A percentile compares a stretch with the other conserved stretches of the same genome.
These are phyloP conservation scores for Cicer arietinum DNA, from an alignment of 306 rosid species.

Conservation along the genomic window DNA sequence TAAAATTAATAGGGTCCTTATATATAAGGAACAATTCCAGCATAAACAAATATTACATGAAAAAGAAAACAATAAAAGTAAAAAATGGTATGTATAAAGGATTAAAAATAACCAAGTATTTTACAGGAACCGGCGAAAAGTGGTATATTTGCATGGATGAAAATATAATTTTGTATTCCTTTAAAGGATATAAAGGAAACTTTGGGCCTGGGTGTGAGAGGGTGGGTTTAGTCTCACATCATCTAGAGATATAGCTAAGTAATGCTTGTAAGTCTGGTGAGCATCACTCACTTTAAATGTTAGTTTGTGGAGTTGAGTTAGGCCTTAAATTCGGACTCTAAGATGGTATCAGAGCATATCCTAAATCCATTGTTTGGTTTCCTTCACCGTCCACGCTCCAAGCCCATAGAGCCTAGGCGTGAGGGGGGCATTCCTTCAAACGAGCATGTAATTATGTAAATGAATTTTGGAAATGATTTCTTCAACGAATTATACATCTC, in stretches of 20 bases:
- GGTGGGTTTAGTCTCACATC: background rate
- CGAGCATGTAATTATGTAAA: background rate
- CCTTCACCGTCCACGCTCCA: background rate
- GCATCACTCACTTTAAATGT: background rate
- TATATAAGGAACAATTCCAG: background rate
- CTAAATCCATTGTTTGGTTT: background rate
- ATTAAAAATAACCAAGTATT: background rate
- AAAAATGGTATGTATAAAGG: background rate
- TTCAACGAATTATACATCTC: constrained; percentile 10
- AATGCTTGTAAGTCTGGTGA: background rate
- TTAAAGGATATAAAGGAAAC: background rate
- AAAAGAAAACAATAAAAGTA: background rate
- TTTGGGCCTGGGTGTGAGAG: background rate
- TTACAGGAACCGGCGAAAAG: no score
- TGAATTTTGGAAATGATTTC: constrained; percentile 24
- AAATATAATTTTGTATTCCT: no score
- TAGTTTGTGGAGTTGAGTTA: background rate
- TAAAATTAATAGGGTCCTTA: background rate
- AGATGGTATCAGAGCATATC: background rate
- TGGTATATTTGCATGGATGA: no score
- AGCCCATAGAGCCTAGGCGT: background rate
- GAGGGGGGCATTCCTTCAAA: background rate
- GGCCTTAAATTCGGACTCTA: background rate
- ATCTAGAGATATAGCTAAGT: background rate
- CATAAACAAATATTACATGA: background rate